Percentiles rank a stretch among this genome's conserved stretches.
Evolutionary conservation across 2,329 filamentous ascomycete species (phyloP).

Genomic region (Neobulgaria alba): DNA sequence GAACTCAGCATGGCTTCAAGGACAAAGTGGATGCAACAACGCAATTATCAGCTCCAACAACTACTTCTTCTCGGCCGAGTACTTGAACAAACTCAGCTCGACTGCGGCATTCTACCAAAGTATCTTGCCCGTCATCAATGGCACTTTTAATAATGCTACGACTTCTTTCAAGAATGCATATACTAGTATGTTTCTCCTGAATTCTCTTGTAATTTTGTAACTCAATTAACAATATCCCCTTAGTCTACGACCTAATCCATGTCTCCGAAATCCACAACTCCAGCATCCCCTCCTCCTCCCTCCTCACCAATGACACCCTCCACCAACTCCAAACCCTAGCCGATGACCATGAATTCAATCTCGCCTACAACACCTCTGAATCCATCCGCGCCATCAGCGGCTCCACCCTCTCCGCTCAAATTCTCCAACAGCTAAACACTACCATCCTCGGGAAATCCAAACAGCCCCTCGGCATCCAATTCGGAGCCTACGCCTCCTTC

Average conservation of each 20-base stretch:
- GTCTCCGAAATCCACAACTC: constrained; percentile 52
- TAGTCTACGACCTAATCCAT: constrained; percentile 53
- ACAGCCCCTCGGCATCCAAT: constrained; percentile 42
- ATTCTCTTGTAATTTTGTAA: neutral
- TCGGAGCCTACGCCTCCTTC: constrained; percentile 54
- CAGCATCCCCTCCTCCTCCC: constrained; percentile 46
- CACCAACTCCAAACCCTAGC: constrained; percentile 64
- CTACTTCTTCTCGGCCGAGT: constrained; percentile 43
- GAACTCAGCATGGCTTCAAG: constrained; percentile 50
- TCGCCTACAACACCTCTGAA: constrained; percentile 74
- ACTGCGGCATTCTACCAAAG: constrained; percentile 52
- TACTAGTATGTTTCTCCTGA: constrained; percentile 39
- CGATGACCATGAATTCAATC: constrained; percentile 70
- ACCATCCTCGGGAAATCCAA: constrained; percentile 39
- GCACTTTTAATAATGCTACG: constrained; percentile 37
- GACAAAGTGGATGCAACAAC: constrained; percentile 46
- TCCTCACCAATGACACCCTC: constrained; percentile 52
- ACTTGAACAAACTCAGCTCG: constrained; percentile 34
- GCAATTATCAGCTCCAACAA: constrained; percentile 46
- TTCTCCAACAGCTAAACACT: constrained; percentile 41
- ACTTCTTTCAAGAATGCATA: constrained; percentile 53
- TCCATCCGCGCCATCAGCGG: constrained; percentile 50
- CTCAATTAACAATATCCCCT: constrained; percentile 1
- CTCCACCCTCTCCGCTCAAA: constrained; percentile 46
- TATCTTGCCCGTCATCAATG: constrained; percentile 46